A percentile compares a stretch with the other conserved stretches of the same genome.
These are phyloP conservation scores for Acorus calamus DNA, from an alignment of 106 monocot species.

Conservation along the genomic window DNA sequence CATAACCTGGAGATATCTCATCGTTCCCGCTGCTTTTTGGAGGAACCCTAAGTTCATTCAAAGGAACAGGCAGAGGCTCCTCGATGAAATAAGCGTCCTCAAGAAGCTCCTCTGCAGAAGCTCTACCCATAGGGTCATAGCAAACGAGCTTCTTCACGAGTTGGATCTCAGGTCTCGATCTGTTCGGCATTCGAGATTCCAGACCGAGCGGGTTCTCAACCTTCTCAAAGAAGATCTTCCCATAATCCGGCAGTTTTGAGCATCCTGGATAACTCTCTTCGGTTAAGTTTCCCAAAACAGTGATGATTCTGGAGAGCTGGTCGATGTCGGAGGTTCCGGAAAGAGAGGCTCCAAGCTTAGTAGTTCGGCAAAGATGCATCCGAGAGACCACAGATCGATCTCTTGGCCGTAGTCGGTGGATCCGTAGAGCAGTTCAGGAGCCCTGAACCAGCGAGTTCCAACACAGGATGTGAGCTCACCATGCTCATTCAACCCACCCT, in stretches of 20 bases:
- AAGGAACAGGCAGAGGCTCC: slow-evolving; percentile 45
- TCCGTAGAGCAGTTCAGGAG: slow-evolving; percentile 87
- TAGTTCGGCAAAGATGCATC: slow-evolving; percentile 79
- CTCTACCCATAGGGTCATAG: slow-evolving; percentile 53
- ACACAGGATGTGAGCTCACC: slow-evolving; percentile 69
- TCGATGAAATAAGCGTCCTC: slow-evolving; percentile 57
- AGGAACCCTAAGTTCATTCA: slow-evolving; percentile 58
- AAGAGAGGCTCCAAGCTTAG: slow-evolving; percentile 61
- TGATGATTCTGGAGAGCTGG: slow-evolving; percentile 65
- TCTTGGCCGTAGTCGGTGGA: slow-evolving; percentile 63
- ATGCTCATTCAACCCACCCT: slow-evolving; percentile 19
- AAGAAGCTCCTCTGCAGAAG: slow-evolving; percentile 47
- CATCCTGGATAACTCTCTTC: slow-evolving; percentile 62
- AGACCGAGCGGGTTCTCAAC: slow-evolving; percentile 63
- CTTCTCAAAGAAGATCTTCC: slow-evolving; percentile 59
- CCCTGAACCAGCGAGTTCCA: slow-evolving; percentile 81
- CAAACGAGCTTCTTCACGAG: slow-evolving; percentile 47
- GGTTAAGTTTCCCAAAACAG: slow-evolving; percentile 61
- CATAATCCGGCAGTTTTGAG: slow-evolving; percentile 64
- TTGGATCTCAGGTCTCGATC: slow-evolving; percentile 37
- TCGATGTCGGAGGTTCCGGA: slow-evolving; percentile 76
- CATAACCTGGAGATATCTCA: slow-evolving; percentile 27
- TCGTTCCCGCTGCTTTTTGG: slow-evolving; percentile 31
- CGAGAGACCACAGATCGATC: slow-evolving; percentile 78
- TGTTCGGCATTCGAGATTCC: slow-evolving; percentile 36